Evolutionary conservation across 31 red algal genomes (phyloP).

Genomic region (Odonthalia washingtoniensis): DNA sequence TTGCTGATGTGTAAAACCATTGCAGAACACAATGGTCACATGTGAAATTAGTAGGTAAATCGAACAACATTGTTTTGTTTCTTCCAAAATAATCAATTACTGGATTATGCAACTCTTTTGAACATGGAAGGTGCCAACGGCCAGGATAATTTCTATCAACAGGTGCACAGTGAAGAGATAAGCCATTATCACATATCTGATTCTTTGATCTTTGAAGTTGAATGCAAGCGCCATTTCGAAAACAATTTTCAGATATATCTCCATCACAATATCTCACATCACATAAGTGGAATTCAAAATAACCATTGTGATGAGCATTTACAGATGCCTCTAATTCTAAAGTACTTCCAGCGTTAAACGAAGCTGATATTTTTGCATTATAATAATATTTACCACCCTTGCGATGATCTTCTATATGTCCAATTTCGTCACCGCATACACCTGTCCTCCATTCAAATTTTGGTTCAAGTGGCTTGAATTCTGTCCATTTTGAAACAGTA

Average conservation of each 20-base stretch:
- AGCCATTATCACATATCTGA: conserved; percentile 53
- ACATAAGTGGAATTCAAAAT: conserved; percentile 70
- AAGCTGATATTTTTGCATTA: conserved; percentile 36
- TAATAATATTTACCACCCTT: conserved; percentile 64
- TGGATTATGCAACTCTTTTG: not conserved
- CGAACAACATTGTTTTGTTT: not conserved
- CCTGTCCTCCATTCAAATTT: conserved; percentile 68
- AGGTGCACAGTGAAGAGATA: conserved; percentile 58
- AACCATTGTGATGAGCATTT: conserved; percentile 80
- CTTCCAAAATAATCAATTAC: not conserved
- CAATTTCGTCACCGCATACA: conserved; percentile 69
- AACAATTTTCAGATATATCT: conserved; percentile 56
- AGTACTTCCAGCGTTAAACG: conserved; percentile 58
- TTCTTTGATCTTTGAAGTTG: conserved; percentile 39
- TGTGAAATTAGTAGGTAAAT: conserved; percentile 22
- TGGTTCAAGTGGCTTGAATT: conserved; percentile 49
- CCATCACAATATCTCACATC: conserved; percentile 61
- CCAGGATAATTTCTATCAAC: conserved; percentile 57
- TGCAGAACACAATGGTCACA: conserved; percentile 69
- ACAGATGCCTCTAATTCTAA: conserved; percentile 54
- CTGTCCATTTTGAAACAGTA: conserved; percentile 60
- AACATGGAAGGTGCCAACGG: conserved; percentile 70
- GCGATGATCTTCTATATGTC: conserved; percentile 52
- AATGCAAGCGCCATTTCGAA: conserved; percentile 60
- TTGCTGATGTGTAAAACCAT: conserved; percentile 53